Evolutionary conservation across 176 grass and related monocot species (phyloP).

Genomic region (Aegilops bicornis): DNA sequence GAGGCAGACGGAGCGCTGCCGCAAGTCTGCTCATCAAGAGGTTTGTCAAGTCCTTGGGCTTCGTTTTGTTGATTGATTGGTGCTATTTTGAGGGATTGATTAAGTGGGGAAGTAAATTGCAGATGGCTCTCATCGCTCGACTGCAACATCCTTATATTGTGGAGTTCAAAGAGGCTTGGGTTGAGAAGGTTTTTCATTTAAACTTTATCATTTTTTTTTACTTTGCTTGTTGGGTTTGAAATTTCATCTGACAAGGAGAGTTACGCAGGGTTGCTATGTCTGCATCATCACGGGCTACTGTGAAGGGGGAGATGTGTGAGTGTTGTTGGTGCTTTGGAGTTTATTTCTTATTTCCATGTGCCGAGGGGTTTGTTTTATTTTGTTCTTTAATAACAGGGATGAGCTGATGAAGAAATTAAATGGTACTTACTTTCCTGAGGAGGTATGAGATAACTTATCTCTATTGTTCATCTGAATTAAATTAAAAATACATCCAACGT

Average conservation of each 20-base stretch:
- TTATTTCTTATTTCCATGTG: not conserved
- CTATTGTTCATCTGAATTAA: not conserved
- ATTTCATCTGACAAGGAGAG: constrained; percentile 9
- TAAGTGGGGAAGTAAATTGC: constrained; percentile 16
- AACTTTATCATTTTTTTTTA: not conserved
- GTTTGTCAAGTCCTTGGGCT: constrained; percentile 20
- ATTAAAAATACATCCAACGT: not conserved
- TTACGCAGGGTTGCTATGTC: constrained; percentile 89
- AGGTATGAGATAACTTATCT: constrained; percentile 49
- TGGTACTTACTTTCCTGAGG: constrained; percentile 85
- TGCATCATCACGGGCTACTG: constrained; percentile 98
- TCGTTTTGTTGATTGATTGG: not conserved
- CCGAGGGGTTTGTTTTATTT: not conserved
- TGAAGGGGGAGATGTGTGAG: constrained; percentile 99
- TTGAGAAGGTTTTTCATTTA: constrained; percentile 66
- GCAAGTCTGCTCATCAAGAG: constrained; percentile 92
- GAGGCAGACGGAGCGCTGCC: constrained; percentile 86
- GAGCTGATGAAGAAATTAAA: constrained; percentile 93
- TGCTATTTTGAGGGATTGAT: not conserved
- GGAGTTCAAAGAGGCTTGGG: constrained; percentile 99
- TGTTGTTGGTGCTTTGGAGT: constrained; percentile 13
- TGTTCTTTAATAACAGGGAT: constrained; percentile 45
- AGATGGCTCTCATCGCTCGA: constrained; percentile 95
- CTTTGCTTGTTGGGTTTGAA: constrained; percentile 4
- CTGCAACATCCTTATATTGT: constrained; percentile 95